Evolutionary conservation across 2,329 filamentous ascomycete species (phyloP), one percentile per base, ranked within the genome.

Genomic region (Alternaria arborescens): DNA sequence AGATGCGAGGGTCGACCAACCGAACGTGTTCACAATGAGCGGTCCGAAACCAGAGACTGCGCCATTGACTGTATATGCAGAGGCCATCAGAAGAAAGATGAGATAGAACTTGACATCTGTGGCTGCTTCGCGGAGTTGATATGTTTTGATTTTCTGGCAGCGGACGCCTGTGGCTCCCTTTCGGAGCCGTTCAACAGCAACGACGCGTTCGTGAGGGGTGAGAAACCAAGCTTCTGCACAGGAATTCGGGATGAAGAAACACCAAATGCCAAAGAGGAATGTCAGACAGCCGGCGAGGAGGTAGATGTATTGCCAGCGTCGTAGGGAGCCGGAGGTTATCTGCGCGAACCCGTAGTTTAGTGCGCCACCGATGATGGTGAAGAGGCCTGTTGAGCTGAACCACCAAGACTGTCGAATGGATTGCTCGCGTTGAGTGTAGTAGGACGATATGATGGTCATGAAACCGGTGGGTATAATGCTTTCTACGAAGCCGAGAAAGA

Each of bases 171-270:
- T 85, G 52, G 82, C 79, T 40, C 84, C 83, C 32, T 77, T 76
- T 3, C 81, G 75, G 0, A 85, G 74, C 0, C 82, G 78, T 56
- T 82, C 79, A 4, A 82, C 72, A 0, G 81, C 81, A 0, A 89
- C 85, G 18, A 89, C 79, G 7, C 86, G 82, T 75, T 93, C 90
- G 12, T 87, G 85, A 0, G 79, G 75, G 0, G 83, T 87, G 40
- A 92, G 77, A 70, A 92, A 92, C 89, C 89, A 91, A 0, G 90
- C 90, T 0, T 84, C 83, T 0, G 87, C 85, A 0, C 90, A 88
- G 1, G 87, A 89, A 64, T 87, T 87, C 0, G 91, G 90, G 53
- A 91, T 80, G 8, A 82, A 80, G 67, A 91, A 90, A 76, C 89
- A 92, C 70, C 84, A 93, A 4, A 89, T 81, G 2, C 86, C 88